These are phyloP conservation scores for Diplodia scrobiculata DNA, from an alignment of 2,329 filamentous ascomycete genomes.

Conservation along the genomic window DNA sequence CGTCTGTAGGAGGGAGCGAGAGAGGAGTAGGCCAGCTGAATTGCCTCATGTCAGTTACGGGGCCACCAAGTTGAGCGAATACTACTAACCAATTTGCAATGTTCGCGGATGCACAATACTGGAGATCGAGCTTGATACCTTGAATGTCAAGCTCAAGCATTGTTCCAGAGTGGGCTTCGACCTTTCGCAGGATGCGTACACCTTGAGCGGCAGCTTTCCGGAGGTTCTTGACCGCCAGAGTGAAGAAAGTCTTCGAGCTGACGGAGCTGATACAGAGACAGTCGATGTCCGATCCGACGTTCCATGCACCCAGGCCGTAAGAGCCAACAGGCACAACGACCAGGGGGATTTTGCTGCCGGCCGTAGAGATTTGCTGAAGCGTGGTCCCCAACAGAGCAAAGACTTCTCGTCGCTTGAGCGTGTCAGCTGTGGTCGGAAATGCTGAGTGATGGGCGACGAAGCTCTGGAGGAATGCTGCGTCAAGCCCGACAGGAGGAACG, in stretches of 20 bases:
- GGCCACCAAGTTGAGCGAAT: too few relatives aligned
- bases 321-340: conserved; percentile 66
- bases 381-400: conserved; percentile 52
- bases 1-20: conserved; percentile 54
- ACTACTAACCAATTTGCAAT: conserved; percentile 54
- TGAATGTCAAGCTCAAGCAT: conserved; percentile 66
- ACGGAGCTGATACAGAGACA: conserved; percentile 66
- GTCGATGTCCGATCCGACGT: conserved; percentile 63
- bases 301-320: conserved; percentile 66
- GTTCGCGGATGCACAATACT: conserved; percentile 64
- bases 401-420: conserved; percentile 47
- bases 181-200: conserved; percentile 59
- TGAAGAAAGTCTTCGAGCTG: conserved; percentile 63
- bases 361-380: conserved; percentile 43
- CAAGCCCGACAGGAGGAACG: conserved; percentile 12
- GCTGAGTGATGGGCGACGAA: conserved; percentile 46
- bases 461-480: conserved; percentile 43
- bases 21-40: conserved; percentile 45
- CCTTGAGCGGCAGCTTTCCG: conserved; percentile 50
- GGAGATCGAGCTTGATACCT: conserved; percentile 63
- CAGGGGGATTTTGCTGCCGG: conserved; percentile 43
- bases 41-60: not conserved
- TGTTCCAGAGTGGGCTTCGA: conserved; percentile 61
- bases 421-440: conserved; percentile 55
- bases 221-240: conserved; percentile 59